A percentile compares a stretch with the other conserved stretches of the same genome.
phyloP scores from a whole-genome alignment of 345 rosid genomes.

The Jatropha curcas region DNA sequence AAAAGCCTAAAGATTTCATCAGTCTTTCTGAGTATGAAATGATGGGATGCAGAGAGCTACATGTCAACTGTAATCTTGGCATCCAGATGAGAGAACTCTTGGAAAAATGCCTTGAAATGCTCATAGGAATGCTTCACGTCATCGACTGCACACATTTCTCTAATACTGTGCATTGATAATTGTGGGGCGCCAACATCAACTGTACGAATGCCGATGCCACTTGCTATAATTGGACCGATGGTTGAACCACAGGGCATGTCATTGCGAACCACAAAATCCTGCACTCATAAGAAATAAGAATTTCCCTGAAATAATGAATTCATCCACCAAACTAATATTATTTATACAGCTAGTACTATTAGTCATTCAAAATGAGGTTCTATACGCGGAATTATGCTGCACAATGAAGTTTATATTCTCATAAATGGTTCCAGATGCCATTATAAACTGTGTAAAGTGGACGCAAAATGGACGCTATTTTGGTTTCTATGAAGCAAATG shows the following conservation, averaged over 20 bases:
- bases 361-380: too few species aligned
- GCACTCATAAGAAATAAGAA: background rate
- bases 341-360: too few species aligned
- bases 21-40: background rate
- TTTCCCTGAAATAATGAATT: constrained; percentile 12
- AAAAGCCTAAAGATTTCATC: background rate
- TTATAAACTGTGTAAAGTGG: too few species aligned
- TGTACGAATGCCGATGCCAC: constrained; percentile 90
- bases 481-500: too few species aligned
- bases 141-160: constrained; percentile 94
- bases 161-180: constrained; percentile 93
- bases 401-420: too few species aligned
- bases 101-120: constrained; percentile 91
- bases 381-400: too few species aligned
- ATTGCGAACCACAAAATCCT: constrained; percentile 98
- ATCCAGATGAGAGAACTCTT: constrained; percentile 66
- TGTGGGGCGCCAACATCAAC: constrained; percentile 98
- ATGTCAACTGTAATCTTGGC: constrained; percentile 60
- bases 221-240: constrained; percentile 93
- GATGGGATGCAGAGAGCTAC: background rate
- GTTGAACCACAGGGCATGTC: constrained; percentile 96
- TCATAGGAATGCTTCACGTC: constrained; percentile 76
- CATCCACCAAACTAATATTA: background rate
- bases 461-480: too few species aligned
- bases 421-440: too few species aligned